A percentile compares a stretch with the other conserved stretches of the same genome.
Conservation (phyloP, 257 asterid species). For the Fraxinus americana region DNA sequence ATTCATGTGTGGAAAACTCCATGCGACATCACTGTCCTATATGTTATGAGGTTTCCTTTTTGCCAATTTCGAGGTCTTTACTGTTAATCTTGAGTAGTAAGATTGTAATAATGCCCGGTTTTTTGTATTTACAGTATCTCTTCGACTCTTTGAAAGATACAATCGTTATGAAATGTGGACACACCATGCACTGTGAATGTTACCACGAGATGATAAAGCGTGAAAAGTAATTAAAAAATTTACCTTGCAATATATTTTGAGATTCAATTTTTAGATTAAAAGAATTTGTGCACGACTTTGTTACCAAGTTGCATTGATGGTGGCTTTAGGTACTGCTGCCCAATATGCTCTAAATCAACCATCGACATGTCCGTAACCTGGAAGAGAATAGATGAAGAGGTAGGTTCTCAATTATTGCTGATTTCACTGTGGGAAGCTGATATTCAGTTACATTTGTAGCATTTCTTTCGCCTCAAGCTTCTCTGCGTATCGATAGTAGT, state of each 20-base stretch:
- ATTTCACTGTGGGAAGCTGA: too few species aligned
- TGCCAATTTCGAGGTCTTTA: neutral
- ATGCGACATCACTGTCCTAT: conserved; percentile 98
- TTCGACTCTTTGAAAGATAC: conserved; percentile 91
- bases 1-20: conserved; percentile 82
- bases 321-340: conserved; percentile 77
- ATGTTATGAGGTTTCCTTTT: conserved; percentile 76
- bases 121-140: conserved; percentile 59
- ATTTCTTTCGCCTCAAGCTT: too few species aligned
- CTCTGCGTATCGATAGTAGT: neutral
- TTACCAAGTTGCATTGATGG: neutral
- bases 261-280: neutral
- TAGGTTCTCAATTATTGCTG: conserved; percentile 20
- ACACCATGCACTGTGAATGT: conserved; percentile 93
- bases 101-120: neutral
- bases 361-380: conserved; percentile 79
- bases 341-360: conserved; percentile 84
- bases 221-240: conserved; percentile 58
- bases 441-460: neutral
- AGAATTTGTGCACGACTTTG: neutral
- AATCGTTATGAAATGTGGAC: conserved; percentile 94
- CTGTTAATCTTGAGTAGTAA: neutral
- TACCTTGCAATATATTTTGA: neutral
- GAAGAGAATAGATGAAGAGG: conserved; percentile 88
- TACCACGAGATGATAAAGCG: conserved; percentile 83